These are phyloP conservation scores for Apiospora pterosperma DNA, from an alignment of 2,329 filamentous ascomycete genomes.

Conservation along the genomic window DNA sequence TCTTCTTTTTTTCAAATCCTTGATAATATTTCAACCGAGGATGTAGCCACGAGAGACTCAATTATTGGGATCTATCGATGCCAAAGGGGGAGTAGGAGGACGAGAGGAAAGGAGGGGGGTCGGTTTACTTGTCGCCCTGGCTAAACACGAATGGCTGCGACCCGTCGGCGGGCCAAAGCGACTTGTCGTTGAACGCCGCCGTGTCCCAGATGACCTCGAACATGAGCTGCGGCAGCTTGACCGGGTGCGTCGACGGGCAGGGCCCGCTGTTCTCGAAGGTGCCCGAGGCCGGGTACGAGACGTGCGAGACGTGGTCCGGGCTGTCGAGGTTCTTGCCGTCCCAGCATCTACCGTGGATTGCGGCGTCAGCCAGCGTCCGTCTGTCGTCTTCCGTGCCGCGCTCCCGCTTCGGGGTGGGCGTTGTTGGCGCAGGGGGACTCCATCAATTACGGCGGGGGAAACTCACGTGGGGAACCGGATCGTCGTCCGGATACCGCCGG, in stretches of 20 bases:
- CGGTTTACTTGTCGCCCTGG: conserved; percentile 20
- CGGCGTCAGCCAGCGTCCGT: not conserved
- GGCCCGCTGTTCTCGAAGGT: conserved; percentile 37
- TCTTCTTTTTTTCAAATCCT: not conserved
- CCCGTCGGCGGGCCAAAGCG: conserved; percentile 26
- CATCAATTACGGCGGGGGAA: not conserved
- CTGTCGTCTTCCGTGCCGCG: no score
- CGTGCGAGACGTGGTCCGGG: conserved; percentile 51
- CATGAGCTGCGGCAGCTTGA: conserved; percentile 57
- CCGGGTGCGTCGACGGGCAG: conserved; percentile 49
- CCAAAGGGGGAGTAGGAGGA: not conserved
- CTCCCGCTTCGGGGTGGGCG: not conserved
- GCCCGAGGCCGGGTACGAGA: conserved; percentile 44
- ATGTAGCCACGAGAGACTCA: not conserved
- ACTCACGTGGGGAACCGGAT: conserved; percentile 50
- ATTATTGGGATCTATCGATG: not conserved
- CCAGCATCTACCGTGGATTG: conserved; percentile 43
- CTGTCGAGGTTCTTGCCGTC: conserved; percentile 55
- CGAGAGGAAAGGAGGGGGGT: not conserved
- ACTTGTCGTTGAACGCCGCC: conserved; percentile 21
- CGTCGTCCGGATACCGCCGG: conserved; percentile 44
- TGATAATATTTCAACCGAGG: no score
- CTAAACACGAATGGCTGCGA: conserved; percentile 29
- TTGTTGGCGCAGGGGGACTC: not conserved
- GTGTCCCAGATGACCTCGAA: conserved; percentile 55